Evolutionary conservation across 495 filamentous ascomycete species (phyloP), one percentile per base, ranked within the genome.

Genomic region (Haplographium delicatum): DNA sequence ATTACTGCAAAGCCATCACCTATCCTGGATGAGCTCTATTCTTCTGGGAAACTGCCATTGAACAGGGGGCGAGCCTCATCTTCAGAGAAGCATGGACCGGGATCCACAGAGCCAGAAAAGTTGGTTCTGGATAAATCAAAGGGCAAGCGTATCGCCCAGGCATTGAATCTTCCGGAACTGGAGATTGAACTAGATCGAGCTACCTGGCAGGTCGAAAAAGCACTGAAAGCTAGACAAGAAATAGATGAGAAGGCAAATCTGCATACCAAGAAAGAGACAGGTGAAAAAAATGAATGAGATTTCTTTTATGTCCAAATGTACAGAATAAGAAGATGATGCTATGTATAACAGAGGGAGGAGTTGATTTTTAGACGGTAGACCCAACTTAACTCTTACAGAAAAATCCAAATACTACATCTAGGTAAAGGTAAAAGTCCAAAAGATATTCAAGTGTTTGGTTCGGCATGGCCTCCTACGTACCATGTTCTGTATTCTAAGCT

Each of bases 151-250:
- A 76, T 97, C 48, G 83, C 86, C 16, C 67, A 81, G 37, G 75
- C 81, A 1, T 67, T 93, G n/a, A 74, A 88, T 8, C 72, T 95
- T 20, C 89, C 91, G 0, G 87, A 88, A 46, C 78, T 97, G 45
- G 83, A 84, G 43, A 67, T 86, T n/a, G 93, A 97, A 68, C 81
- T 95, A 1, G 89, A 96, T 59, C 73, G 91, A 23, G 91, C 91
- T 3, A 85, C 93, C 30, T 80, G 85, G 71, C 91, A 97, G 71
- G 86, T 96, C 1, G 79, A 89, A 60, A 78, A 75, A 50, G 75
- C 79, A 30, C 67, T 91, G 46, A 60, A 73, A 46, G 72, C 80
- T 31, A 67, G 80, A 46, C 25, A 49, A 19, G 38, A 54, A 41
- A 48, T 64, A 22, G 62, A 70, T 23, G 60, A 72, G 47, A 60